Evolutionary conservation across 768 basidiomycete species (phyloP), one percentile per base, ranked within the genome.

Genomic region (Phylloporus sp.): DNA sequence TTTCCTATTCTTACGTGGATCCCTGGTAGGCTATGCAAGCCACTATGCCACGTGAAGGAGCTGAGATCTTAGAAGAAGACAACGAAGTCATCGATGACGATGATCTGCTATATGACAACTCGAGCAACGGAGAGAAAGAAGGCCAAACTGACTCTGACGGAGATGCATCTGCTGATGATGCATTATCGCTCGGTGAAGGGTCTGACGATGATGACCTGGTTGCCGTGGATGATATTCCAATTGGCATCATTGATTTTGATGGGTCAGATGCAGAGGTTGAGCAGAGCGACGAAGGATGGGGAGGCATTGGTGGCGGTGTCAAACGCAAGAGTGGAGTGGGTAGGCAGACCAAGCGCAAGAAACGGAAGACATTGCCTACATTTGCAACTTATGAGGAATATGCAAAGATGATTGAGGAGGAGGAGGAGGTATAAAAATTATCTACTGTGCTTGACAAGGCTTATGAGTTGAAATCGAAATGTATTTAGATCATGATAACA

Each of bases 311-410:
- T 68, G 31, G 76, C 66, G 13, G 77, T 73, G 46, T 80, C 76
- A 52, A 86, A 80, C 80, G 75, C 71, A 42, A 64, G 61, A 52
- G 69, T 69, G 53, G 81, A 77, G 61, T 49, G 32, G 17, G 39
- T 18, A 32, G 18, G 22, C 44, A 70, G 78, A 49, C 81, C 78
- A 59, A 59, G 68, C 38, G 82, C 67, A 89, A 89, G 72, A 90
- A 82, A 69, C 59, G 78, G 60, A 73, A 71, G 47, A 74, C 78
- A 9, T 60, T 90, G 53, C 86, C 87, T 5, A 90, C 84, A 28
- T 92, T 92, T 60, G 90, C 89, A 10, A 87, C 80, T 59, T 90
- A 90, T 57, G 90, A 92, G 48, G 89, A 90, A 47, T 92, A 90
- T 55, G 84, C 82, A 36, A 81, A 72, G 68, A 74, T 91, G 79